These are phyloP conservation scores for Pterocarpus santalinus DNA, from an alignment of 306 rosid genomes.

Conservation along the genomic window DNA sequence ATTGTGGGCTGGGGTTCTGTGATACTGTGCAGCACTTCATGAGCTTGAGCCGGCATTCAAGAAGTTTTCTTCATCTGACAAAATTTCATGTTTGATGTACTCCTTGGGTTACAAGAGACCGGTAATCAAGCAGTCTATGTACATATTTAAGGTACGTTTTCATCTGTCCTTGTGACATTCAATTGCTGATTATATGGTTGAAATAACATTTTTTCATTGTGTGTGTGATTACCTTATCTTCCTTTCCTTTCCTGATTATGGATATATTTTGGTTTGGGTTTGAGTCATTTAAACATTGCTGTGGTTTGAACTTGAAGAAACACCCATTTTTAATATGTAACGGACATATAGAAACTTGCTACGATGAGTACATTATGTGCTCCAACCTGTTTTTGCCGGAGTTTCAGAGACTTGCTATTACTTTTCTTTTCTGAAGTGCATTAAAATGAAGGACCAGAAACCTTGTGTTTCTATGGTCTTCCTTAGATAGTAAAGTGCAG, in stretches of 20 bases:
- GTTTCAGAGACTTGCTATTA: neutral
- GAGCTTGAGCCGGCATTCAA: slow-evolving; percentile 85
- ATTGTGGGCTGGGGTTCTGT: slow-evolving; percentile 27
- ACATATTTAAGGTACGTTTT: slow-evolving; percentile 87
- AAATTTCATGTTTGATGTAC: slow-evolving; percentile 64
- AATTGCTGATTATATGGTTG: slow-evolving; percentile 31
- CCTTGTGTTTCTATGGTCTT: neutral
- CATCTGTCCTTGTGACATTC: slow-evolving; percentile 6
- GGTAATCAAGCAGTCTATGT: slow-evolving; percentile 86
- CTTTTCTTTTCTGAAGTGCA: slow-evolving; percentile 14
- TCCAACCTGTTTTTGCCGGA: slow-evolving; percentile 7
- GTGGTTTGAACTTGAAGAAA: neutral
- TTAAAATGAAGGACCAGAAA: slow-evolving; percentile 11
- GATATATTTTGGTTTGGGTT: slow-evolving; percentile 8
- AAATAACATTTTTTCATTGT: neutral
- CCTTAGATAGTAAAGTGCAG: neutral
- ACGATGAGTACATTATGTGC: slow-evolving; percentile 2
- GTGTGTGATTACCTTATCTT: neutral
- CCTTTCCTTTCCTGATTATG: slow-evolving; percentile 11
- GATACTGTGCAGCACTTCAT: slow-evolving; percentile 75
- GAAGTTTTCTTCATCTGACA: slow-evolving; percentile 76
- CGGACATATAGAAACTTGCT: slow-evolving; percentile 22
- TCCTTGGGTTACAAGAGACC: slow-evolving; percentile 92
- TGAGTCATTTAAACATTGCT: slow-evolving; percentile 17
- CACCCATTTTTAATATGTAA: neutral